Evolutionary conservation across 1,284 basidiomycete species (phyloP), one percentile per base, ranked within the genome.

Genomic region (Coniferiporia weirii): DNA sequence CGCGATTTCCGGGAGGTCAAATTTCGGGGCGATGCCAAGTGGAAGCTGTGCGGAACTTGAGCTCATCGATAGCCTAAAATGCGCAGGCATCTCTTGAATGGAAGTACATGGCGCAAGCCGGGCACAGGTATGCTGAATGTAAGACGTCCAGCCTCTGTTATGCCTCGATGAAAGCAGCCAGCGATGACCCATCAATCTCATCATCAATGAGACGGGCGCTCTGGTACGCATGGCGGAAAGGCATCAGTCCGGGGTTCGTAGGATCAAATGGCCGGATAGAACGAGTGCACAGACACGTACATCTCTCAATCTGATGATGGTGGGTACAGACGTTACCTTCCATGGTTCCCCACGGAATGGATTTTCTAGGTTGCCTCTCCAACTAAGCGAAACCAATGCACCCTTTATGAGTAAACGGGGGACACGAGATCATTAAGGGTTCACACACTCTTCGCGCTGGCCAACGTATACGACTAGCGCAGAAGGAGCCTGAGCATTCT

Each of bases 391-490:
- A 20, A 54, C 51, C 45, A 54, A 20, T 17, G 57, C 7, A 9
- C 9, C 15, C 6, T 50, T 19, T 46, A 52, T 47, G 53, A 38
- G 19, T 27, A 5, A 27, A 27, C 15, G 34, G 2, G 1, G 36
- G 52, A 45, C 27, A 43, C 27, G 38, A 27, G 53, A 19, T 44
- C 47, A 22, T 7, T 34, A 15, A n/a, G 46, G 43, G 19, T 17
- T 19, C 27, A 78, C 85, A 71, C 67, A 92, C 91, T 85, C 82
- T 57, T 77, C 60, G 64, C 72, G 77, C 64, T 85, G 79, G 6
- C 91, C 92, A 56, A 92, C 88, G 69, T 89, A 91, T 55, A 89
- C 77, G 54, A 94, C 77, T 50, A 85, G 71, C 9, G 79, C 89
- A 32, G 79, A 76, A 19, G 87, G 87, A 19, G 27, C 27, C 27